phyloP scores from a whole-genome alignment of 2,329 filamentous ascomycete species.

The Fusarium chlamydosporum region DNA sequence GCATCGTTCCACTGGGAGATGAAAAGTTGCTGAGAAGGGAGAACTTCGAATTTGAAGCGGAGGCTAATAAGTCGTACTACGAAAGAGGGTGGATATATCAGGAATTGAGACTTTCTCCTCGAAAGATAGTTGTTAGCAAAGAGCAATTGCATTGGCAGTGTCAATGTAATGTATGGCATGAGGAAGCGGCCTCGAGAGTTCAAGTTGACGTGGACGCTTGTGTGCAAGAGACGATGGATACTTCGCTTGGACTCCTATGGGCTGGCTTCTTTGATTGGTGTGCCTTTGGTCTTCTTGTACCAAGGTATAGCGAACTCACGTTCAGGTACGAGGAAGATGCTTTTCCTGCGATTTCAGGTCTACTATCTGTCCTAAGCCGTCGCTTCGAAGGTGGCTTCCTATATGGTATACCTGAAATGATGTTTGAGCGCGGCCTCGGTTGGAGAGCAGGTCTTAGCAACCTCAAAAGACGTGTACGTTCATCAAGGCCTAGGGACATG shows the following conservation, averaged over 20 bases:
- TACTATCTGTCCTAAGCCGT: slow-evolving; percentile 13
- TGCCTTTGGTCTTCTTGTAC: neutral
- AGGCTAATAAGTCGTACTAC: slow-evolving; percentile 9
- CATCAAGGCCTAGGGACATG: neutral
- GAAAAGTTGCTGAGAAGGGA: neutral
- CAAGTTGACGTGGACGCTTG: neutral
- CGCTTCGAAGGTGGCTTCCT: slow-evolving; percentile 18
- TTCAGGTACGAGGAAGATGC: slow-evolving; percentile 17
- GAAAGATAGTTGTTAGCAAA: neutral
- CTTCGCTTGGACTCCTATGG: neutral
- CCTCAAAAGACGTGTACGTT: neutral
- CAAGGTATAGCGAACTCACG: neutral
- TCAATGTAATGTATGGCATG: slow-evolving; percentile 20
- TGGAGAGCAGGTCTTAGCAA: neutral
- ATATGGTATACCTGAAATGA: slow-evolving; percentile 19
- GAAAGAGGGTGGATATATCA: slow-evolving; percentile 30
- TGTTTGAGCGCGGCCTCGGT: slow-evolving; percentile 18
- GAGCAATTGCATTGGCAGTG: slow-evolving; percentile 27
- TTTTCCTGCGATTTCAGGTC: slow-evolving; percentile 5
- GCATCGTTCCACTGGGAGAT: slow-evolving; percentile 10
- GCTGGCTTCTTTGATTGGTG: slow-evolving; percentile 6
- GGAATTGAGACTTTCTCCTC: slow-evolving; percentile 1
- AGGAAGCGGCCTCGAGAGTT: neutral
- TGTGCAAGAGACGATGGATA: fast-evolving
- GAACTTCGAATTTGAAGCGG: neutral